Evolutionary conservation across 2,329 filamentous ascomycete species (phyloP).

Genomic region (Colletotrichum phormii): DNA sequence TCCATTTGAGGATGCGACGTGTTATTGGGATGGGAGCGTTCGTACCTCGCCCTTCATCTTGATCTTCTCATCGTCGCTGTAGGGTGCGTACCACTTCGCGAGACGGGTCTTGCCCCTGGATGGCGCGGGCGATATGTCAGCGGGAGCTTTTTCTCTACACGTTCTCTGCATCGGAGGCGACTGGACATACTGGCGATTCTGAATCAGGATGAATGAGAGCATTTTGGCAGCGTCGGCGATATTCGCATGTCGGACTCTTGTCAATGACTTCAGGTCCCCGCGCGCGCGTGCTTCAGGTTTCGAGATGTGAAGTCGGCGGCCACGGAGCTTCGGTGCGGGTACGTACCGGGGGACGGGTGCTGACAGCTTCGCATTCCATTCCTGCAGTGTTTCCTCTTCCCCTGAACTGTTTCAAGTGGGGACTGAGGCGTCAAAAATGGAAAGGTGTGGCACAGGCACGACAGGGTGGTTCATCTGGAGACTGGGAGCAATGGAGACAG

Average conservation of each 20-base stretch:
- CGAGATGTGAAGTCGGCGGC: slow-evolving; percentile 28
- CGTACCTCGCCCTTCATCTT: slow-evolving; percentile 96
- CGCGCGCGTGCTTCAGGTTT: slow-evolving; percentile 20
- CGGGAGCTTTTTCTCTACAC: slow-evolving; percentile 8
- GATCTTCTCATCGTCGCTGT: slow-evolving; percentile 98
- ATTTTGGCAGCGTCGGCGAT: slow-evolving; percentile 49
- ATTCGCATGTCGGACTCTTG: slow-evolving; percentile 24
- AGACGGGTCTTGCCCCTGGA: slow-evolving; percentile 94
- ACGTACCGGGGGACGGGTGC: slow-evolving; percentile 13
- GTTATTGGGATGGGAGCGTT: slow-evolving; percentile 33
- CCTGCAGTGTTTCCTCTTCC: neutral
- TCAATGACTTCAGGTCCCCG: neutral
- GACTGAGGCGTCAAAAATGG: too few relatives aligned
- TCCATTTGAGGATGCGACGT: too few relatives aligned
- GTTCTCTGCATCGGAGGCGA: neutral
- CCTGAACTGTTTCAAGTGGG: slow-evolving; percentile 6
- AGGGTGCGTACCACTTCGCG: slow-evolving; percentile 99
- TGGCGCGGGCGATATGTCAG: slow-evolving; percentile 3
- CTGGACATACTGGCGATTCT: slow-evolving; percentile 77
- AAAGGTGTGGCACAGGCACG: too few relatives aligned
- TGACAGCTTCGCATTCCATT: neutral
- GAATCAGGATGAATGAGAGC: slow-evolving; percentile 86
- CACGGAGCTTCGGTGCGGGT: slow-evolving; percentile 30
- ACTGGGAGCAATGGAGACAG: too few relatives aligned
- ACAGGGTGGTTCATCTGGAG: too few relatives aligned